Conservation (phyloP, 345 rosid species). For the rapeseed (Brassica napus) region Da-Ae NC_063452.1:7468001-7468500, state of each 20-base stretch:
- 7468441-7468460: neutral
- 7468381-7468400: neutral
- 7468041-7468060: constrained; percentile 91
- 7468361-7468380: neutral
- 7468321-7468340: neutral
- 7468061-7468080: constrained; percentile 94
- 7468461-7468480: neutral
- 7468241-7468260: neutral
- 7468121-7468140: constrained; percentile 92
- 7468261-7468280: neutral
- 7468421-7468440: neutral
- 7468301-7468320: neutral
- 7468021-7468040: constrained; percentile 43
- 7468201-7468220: neutral
- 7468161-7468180: constrained; percentile 97
- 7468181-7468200: constrained; percentile 45
- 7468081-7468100: constrained; percentile 92
- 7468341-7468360: neutral
- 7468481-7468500: neutral
- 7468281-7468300: neutral
- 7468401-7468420: constrained; percentile 6
- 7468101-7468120: constrained; percentile 90
- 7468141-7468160: constrained; percentile 88
- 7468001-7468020: neutral
- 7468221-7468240: neutral